Conservation (phyloP, 2,329 filamentous ascomycete species). For the Fusarium algeriense region DNA sequence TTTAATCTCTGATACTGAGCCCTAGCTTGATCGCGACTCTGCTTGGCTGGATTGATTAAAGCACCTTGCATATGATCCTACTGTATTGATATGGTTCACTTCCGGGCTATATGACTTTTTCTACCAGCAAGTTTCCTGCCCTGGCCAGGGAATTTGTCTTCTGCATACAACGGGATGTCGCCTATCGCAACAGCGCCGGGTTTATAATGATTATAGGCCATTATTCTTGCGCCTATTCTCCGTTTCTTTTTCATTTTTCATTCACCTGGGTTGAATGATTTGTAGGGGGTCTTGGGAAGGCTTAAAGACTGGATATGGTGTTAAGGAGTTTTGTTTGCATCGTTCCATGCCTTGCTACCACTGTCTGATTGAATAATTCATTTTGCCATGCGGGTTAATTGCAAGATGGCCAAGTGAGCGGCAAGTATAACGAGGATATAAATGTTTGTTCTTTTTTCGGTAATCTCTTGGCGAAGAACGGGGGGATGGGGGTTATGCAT, state of each 20-base stretch:
- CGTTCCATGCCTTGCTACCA: conserved; percentile 12
- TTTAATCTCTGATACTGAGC: neutral
- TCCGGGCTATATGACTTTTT: conserved; percentile 9
- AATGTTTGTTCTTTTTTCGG: conserved; percentile 16
- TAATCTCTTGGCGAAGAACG: neutral
- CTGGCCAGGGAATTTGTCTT: conserved; percentile 21
- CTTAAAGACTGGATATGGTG: conserved; percentile 31
- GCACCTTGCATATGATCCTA: neutral
- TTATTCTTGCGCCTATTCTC: conserved; percentile 13
- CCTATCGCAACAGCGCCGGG: neutral
- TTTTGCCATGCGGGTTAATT: conserved; percentile 6
- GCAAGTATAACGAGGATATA: conserved; percentile 7
- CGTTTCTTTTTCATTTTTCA: neutral
- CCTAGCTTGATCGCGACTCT: neutral
- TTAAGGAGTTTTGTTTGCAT: conserved; percentile 23
- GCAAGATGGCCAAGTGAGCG: neutral
- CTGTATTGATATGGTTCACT: neutral
- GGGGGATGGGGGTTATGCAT: conserved; percentile 4
- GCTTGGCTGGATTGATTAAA: neutral
- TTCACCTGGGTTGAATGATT: conserved; percentile 4
- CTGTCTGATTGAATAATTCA: neutral
- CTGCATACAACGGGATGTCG: conserved; percentile 24
- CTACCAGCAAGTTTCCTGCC: conserved; percentile 22
- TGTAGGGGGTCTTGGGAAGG: neutral
- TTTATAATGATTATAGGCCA: neutral